phyloP scores from a whole-genome alignment of 306 rosid genomes.

The Castanopsis chinensis region DNA sequence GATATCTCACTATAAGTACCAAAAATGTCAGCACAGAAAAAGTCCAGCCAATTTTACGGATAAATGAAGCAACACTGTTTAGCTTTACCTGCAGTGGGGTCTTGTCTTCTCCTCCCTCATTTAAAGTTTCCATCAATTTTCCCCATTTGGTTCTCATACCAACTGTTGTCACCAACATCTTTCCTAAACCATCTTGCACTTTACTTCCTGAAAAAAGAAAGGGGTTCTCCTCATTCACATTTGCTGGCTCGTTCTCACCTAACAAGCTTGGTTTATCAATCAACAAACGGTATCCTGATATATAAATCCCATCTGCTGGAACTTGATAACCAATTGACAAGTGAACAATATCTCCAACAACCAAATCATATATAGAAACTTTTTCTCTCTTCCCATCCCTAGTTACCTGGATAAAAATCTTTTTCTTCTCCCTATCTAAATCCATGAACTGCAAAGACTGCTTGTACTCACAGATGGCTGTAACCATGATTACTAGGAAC shows the following conservation, averaged over 20 bases:
- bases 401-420: constrained; percentile 74
- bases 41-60: constrained; percentile 79
- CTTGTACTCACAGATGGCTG: constrained; percentile 83
- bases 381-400: constrained; percentile 73
- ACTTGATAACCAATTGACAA: constrained; percentile 89
- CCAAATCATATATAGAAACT: constrained; percentile 71
- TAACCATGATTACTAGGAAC: constrained; percentile 74
- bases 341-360: constrained; percentile 89
- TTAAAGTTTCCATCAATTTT: constrained; percentile 87
- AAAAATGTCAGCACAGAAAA: constrained; percentile 79
- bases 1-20: constrained; percentile 58
- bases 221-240: constrained; percentile 52
- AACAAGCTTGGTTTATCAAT: constrained; percentile 90
- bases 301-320: constrained; percentile 89
- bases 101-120: constrained; percentile 90
- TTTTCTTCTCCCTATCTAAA: constrained; percentile 86
- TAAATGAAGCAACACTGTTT: constrained; percentile 87
- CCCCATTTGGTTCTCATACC: constrained; percentile 99
- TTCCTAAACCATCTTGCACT: constrained; percentile 93
- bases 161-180: constrained; percentile 87
- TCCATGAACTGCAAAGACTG: constrained; percentile 86
- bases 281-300: constrained; percentile 71
- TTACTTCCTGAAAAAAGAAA: constrained; percentile 94
- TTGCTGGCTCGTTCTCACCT: constrained; percentile 89
- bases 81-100: constrained; percentile 96